phyloP scores from a whole-genome alignment of 768 basidiomycete genomes.

The Xerocomellus chrysenteron region DNA sequence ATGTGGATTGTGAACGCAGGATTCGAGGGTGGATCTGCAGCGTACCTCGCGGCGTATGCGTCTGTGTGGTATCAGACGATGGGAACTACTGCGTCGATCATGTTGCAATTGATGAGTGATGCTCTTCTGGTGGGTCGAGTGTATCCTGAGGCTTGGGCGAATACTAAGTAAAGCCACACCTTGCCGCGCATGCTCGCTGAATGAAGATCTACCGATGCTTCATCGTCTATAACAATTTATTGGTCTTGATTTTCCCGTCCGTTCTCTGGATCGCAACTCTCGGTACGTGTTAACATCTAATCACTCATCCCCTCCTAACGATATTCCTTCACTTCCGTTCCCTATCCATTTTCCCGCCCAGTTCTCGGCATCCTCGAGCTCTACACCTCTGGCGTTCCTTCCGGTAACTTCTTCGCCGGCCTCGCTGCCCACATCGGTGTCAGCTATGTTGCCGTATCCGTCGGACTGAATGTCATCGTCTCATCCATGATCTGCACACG shows the following conservation, averaged over 20 bases:
- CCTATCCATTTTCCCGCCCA: neutral
- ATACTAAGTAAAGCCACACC: neutral
- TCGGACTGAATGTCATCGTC: constrained; percentile 7
- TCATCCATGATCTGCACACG: constrained; percentile 11
- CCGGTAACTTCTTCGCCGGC: neutral
- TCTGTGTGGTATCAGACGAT: constrained; percentile 24
- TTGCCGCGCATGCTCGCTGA: neutral
- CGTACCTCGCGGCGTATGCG: constrained; percentile 25
- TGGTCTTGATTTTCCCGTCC: constrained; percentile 1
- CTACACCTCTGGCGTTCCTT: neutral
- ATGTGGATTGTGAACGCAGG: constrained; percentile 34
- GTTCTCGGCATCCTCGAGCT: constrained; percentile 1
- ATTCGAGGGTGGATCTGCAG: constrained; percentile 31
- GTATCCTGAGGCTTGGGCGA: neutral
- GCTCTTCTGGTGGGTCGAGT: constrained; percentile 31
- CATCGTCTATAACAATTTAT: constrained; percentile 28
- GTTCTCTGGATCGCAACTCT: constrained; percentile 6
- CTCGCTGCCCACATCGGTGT: constrained; percentile 10
- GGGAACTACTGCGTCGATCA: constrained; percentile 24
- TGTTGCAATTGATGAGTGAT: constrained; percentile 31
- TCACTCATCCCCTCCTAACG: neutral
- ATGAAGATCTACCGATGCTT: constrained; percentile 36
- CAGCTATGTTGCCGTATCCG: constrained; percentile 4
- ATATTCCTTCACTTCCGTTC: neutral
- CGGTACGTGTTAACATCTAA: neutral